Evolutionary conservation across 148 eudicot species (phyloP).

Genomic region (Rhododendron griersonianum): DNA sequence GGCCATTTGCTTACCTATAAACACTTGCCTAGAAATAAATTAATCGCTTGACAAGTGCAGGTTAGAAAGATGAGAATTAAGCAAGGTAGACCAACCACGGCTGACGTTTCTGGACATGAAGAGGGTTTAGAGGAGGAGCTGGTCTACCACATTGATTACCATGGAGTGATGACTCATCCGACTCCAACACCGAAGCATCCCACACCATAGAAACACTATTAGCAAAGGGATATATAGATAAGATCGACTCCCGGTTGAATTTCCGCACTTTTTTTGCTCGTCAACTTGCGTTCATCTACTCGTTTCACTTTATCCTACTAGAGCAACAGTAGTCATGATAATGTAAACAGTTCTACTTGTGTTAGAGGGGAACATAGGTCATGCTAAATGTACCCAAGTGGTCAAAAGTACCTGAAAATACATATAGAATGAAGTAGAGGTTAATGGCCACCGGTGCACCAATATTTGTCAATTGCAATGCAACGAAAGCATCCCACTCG

Average conservation of each 20-base stretch:
- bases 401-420: neutral
- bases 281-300: neutral
- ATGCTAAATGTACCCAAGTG: neutral
- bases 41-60: constrained; percentile 11
- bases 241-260: neutral
- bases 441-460: neutral
- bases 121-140: constrained; percentile 26
- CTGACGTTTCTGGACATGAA: constrained; percentile 5
- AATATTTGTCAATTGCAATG: constrained; percentile 25
- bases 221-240: neutral
- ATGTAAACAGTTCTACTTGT: neutral
- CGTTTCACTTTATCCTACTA: neutral
- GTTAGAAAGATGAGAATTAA: constrained; percentile 17
- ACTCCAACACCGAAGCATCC: constrained; percentile 57
- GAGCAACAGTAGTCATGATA: neutral
- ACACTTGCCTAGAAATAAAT: too few relatives aligned
- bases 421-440: neutral
- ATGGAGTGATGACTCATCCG: constrained; percentile 61
- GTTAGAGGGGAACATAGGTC: neutral
- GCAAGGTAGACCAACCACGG: constrained; percentile 5
- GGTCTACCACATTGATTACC: constrained; percentile 60
- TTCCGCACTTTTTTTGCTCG: neutral
- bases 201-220: constrained; percentile 14
- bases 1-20: neutral
- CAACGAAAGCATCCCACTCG: constrained; percentile 70